Base-by-base conservation (phyloP, 2,329 filamentous ascomycete genomes). In the Trichoderma sp. region DNA sequence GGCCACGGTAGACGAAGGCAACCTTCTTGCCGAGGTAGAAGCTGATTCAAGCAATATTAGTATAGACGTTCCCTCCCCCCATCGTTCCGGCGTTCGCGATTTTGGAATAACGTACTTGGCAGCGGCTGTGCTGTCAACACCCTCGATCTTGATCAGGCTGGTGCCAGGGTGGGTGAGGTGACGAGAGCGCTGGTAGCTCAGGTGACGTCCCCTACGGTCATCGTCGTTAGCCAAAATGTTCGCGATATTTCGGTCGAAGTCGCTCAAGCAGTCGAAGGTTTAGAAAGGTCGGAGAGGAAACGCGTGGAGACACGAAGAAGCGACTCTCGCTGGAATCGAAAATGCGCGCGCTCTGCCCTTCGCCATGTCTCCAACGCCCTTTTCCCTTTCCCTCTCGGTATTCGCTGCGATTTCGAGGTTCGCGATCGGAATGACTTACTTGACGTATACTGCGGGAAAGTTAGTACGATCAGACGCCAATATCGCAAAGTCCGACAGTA, bases 11-110 rank as follows among this genome's bases (percentile, higher is more conserved):
- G 83, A 99, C 93, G 83, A 93, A 99, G 80, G 95, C 95, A 80
- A 98, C 89, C 85, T 93, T 93, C 91, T 99, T 99, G 84, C 95
- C 95, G 73, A 92, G 86, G 86, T 99, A 99, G 91, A 97, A 97
- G 84, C 84, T 86, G 73, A 66, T 68, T 52, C 10, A 63, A 45
- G 15, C 50, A 47, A 60, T 55, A 10, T 76, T 72, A 77, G 74
- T 69, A 47, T 19, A 15, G n/a, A 5, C 34, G 12, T 39, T 14
- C 9, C 30, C 6, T n/a, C 17, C 50, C 10, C 21, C 34, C 48
- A 41, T 26, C 6, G 28, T 41, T 50, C 47, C 47, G 9, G 5
- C 41, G 7, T 45, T 63, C 41, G 24, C 24, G 21, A 64, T 57
- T 28, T 24, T 12, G 34, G 3, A 14, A 28, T 39, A 60, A 85